Conservation (phyloP, 768 basidiomycete species). For the Chalciporus piperatus region DNA sequence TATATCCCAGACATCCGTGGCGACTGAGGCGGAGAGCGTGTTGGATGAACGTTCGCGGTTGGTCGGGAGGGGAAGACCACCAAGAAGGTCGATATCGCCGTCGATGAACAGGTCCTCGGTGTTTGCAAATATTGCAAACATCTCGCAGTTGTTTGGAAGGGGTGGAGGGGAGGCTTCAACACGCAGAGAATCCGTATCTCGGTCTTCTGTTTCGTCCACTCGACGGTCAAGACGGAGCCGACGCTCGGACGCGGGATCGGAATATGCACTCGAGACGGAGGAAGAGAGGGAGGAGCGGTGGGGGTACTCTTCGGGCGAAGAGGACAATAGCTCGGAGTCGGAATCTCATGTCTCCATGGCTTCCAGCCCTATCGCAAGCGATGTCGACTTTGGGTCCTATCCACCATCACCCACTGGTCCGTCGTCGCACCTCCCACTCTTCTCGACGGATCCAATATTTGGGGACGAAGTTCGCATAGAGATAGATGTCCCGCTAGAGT, state of each 20-base stretch:
- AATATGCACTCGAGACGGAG: constrained; percentile 52
- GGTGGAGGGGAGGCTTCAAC: constrained; percentile 39
- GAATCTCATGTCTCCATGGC: constrained; percentile 18
- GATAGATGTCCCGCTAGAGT: constrained; percentile 64
- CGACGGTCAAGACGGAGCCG: constrained; percentile 48
- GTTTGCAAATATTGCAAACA: constrained; percentile 68
- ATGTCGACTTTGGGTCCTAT: constrained; percentile 70
- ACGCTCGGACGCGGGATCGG: constrained; percentile 56
- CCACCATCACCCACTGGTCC: constrained; percentile 52
- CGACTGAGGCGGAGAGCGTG: constrained; percentile 36
- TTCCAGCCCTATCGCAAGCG: constrained; percentile 40
- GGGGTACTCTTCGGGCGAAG: constrained; percentile 91
- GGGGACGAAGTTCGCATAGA: constrained; percentile 83
- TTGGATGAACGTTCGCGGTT: constrained; percentile 35
- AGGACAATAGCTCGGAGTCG: constrained; percentile 45
- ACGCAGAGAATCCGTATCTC: constrained; percentile 56
- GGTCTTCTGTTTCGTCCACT: constrained; percentile 50
- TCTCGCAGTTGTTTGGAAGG: constrained; percentile 66
- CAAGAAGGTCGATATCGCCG: constrained; percentile 36
- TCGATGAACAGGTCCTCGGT: constrained; percentile 38
- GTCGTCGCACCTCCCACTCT: constrained; percentile 57
- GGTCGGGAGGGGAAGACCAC: constrained; percentile 30
- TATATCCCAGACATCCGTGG: constrained; percentile 38
- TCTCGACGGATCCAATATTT: constrained; percentile 75
- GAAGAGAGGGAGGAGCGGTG: constrained; percentile 74